Conservation (phyloP, 805 yeast species). For the Ogataea neopini region DNA sequence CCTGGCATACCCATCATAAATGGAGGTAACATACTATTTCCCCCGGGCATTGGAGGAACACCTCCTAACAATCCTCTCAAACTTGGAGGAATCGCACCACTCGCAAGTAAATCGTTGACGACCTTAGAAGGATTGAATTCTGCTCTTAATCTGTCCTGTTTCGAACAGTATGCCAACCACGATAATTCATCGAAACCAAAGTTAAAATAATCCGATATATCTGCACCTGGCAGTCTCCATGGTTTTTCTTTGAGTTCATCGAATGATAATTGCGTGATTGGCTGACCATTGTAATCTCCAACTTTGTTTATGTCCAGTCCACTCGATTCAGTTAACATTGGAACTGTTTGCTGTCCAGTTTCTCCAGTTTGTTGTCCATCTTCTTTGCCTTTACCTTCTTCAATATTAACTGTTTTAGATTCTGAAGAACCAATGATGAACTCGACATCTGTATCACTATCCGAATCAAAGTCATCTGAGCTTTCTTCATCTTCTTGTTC, state of each 20-base stretch:
- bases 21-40: conserved; percentile 22
- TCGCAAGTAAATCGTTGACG: conserved; percentile 59
- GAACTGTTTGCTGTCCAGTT: conserved; percentile 31
- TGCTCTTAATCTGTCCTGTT: conserved; percentile 78
- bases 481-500: conserved; percentile 24
- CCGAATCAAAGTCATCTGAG: conserved; percentile 44
- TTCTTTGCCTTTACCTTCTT: conserved; percentile 19
- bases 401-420: conserved; percentile 19
- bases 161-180: conserved; percentile 90
- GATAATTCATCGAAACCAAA: conserved; percentile 95
- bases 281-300: conserved; percentile 76
- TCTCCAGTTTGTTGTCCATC: conserved; percentile 17
- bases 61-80: conserved; percentile 28
- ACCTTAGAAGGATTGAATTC: conserved; percentile 83
- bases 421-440: conserved; percentile 65
- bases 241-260: conserved; percentile 91
- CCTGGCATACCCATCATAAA: conserved; percentile 30
- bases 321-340: conserved; percentile 38
- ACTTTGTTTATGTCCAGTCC: conserved; percentile 69
- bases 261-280: conserved; percentile 76
- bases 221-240: conserved; percentile 98
- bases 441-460: conserved; percentile 66
- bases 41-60: conserved; percentile 28
- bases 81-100: conserved; percentile 32
- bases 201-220: conserved; percentile 90